phyloP scores from a whole-genome alignment of 208 protist species.

The Ichthyophonus hoferi region DNA sequence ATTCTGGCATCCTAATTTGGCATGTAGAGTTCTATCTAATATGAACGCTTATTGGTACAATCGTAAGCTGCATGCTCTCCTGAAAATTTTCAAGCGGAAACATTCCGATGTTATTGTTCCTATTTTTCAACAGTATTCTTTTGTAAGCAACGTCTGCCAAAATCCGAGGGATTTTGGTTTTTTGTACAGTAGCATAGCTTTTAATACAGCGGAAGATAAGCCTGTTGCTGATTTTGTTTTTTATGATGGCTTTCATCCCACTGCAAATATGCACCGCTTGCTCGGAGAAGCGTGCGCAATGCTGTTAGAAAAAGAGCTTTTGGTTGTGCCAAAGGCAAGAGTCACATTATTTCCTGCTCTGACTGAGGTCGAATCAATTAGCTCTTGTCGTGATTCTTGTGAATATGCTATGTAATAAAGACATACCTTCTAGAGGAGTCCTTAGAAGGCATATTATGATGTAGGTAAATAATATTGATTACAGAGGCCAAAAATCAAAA shows the following conservation, averaged over 20 bases:
- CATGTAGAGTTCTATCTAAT: neutral
- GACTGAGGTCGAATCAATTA: too few species aligned
- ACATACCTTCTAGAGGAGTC: too few species aligned
- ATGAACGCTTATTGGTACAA: neutral
- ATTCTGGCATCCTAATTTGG: neutral
- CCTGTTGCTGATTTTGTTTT: neutral
- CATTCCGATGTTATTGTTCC: neutral
- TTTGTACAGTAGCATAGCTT: neutral
- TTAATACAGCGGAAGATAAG: neutral
- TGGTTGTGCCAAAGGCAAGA: too few species aligned
- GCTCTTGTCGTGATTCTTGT: too few species aligned
- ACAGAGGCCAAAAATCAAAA: too few species aligned
- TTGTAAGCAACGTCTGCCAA: neutral
- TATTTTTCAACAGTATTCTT: neutral
- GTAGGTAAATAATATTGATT: too few species aligned
- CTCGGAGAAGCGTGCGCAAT: neutral
- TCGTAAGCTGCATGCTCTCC: neutral
- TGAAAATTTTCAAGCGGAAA: neutral
- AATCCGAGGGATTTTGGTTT: neutral
- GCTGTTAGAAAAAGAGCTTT: too few species aligned
- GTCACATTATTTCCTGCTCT: too few species aligned
- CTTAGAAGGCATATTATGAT: too few species aligned
- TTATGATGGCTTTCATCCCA: neutral
- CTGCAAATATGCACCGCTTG: neutral
- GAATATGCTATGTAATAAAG: too few species aligned